Evolutionary conservation across 2,329 filamentous ascomycete species (phyloP).

Genomic region (Plectosphaerella sp.): DNA sequence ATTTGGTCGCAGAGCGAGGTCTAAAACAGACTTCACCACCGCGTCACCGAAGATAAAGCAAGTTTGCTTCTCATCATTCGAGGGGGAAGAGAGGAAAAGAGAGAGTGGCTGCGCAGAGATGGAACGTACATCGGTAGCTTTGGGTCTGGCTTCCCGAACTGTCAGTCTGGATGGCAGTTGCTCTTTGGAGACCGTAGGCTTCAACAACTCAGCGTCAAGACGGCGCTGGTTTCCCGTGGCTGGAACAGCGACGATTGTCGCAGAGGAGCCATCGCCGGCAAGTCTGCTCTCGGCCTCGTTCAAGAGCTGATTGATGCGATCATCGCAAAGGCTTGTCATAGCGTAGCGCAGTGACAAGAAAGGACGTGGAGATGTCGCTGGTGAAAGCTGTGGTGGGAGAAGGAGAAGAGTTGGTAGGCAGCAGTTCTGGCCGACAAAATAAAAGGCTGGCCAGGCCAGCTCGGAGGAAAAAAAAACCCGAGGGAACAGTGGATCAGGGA

Average conservation of each 20-base stretch:
- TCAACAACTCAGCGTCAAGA: too few species aligned
- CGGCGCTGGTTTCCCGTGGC: too few species aligned
- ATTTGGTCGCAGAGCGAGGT: constrained; percentile 49
- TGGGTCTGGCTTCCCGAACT: constrained; percentile 9
- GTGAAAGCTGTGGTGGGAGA: not conserved
- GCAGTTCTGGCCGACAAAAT: too few species aligned
- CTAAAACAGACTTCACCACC: constrained; percentile 34
- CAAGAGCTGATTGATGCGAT: constrained; percentile 10
- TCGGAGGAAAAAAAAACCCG: too few species aligned
- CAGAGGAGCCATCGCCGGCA: not conserved
- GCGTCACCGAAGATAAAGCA: constrained; percentile 14
- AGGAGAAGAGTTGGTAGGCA: not conserved
- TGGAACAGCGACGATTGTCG: too few species aligned
- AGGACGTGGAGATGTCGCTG: not conserved
- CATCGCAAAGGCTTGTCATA: constrained; percentile 13
- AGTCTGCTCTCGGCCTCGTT: constrained; percentile 10
- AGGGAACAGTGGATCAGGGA: too few species aligned
- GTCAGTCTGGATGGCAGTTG: constrained; percentile 3
- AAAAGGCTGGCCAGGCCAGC: too few species aligned
- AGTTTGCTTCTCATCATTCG: constrained; percentile 36
- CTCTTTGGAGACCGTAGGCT: too few species aligned
- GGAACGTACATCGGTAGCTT: constrained; percentile 6
- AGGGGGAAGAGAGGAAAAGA: not conserved
- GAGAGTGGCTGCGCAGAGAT: too few species aligned
- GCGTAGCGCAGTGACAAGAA: constrained; percentile 5